Evolutionary conservation across 495 filamentous ascomycete genomes (phyloP).

Genomic region (Neurospora sp.): DNA sequence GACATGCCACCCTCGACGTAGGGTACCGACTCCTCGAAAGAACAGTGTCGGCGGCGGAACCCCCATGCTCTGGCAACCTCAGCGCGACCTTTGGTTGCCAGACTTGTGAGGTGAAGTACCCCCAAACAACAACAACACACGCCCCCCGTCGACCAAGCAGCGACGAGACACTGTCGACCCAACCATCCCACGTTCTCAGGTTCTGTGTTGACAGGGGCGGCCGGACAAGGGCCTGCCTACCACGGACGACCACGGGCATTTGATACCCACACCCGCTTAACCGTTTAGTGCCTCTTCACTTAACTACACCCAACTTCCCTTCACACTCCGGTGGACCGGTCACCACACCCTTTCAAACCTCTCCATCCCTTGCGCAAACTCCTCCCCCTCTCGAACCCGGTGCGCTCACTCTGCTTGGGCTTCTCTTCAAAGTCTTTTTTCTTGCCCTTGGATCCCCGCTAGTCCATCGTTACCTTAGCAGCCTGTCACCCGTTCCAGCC

Average conservation of each 20-base stretch:
- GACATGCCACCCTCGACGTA: background rate
- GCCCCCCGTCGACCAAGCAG: conserved; percentile 12
- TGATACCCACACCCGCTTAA: conserved; percentile 17
- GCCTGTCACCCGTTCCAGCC: background rate
- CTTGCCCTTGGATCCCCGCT: background rate
- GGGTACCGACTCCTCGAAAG: background rate
- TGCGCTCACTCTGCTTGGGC: background rate
- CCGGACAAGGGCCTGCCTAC: conserved; percentile 4
- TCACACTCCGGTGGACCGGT: conserved; percentile 23
- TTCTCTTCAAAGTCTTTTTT: background rate
- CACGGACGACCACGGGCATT: conserved; percentile 12
- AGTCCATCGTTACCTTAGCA: background rate
- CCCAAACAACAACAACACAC: conserved; percentile 6
- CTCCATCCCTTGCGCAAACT: conserved; percentile 4
- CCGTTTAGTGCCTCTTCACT: conserved; percentile 6
- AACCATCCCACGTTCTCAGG: conserved; percentile 27
- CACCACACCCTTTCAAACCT: conserved; percentile 9
- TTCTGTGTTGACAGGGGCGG: conserved; percentile 13
- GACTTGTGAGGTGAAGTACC: background rate
- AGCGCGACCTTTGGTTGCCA: background rate
- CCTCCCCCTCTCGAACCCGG: conserved; percentile 1
- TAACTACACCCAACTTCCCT: conserved; percentile 8
- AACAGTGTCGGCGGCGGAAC: conserved; percentile 7
- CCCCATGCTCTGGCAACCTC: conserved; percentile 8
- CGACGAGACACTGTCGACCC: conserved; percentile 10